Conservation (phyloP, 257 asterid species). For the Mitragyna speciosa region DNA sequence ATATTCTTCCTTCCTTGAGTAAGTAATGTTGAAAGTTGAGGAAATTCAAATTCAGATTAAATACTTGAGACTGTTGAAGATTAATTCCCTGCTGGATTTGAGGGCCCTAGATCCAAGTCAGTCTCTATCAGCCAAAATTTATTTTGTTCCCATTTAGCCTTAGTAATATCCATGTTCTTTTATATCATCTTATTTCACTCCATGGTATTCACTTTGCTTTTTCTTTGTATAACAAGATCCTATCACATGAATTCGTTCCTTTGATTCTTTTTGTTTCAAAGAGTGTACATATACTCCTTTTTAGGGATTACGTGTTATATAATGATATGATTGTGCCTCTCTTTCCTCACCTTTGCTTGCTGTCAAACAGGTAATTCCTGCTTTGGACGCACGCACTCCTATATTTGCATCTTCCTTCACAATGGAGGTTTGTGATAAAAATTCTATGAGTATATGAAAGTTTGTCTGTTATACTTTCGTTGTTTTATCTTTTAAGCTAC, state of each 20-base stretch:
- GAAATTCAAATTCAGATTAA: not conserved
- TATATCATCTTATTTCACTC: too few relatives aligned
- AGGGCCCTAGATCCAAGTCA: not conserved
- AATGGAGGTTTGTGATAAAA: slow-evolving; percentile 72
- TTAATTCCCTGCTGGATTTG: not conserved
- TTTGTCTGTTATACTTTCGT: not conserved
- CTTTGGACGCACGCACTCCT: slow-evolving; percentile 86
- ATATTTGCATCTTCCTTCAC: slow-evolving; percentile 97
- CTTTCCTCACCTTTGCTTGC: not conserved
- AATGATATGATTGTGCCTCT: not conserved
- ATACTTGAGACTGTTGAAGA: not conserved
- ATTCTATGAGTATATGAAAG: not conserved
- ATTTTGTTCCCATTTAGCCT: not conserved
- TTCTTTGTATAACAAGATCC: not conserved
- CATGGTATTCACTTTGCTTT: too few relatives aligned
- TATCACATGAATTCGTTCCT: not conserved
- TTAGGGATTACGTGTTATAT: not conserved
- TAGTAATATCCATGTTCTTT: too few relatives aligned
- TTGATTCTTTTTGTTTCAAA: not conserved
- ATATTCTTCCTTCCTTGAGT: not conserved
- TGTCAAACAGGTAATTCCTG: slow-evolving; percentile 83
- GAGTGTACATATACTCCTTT: not conserved
- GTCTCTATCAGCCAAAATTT: not conserved
- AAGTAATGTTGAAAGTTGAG: not conserved
- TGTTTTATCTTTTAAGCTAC: too few relatives aligned